phyloP scores from a whole-genome alignment of 2,329 filamentous ascomycete genomes.

The Elsinoe ampelina region DNA sequence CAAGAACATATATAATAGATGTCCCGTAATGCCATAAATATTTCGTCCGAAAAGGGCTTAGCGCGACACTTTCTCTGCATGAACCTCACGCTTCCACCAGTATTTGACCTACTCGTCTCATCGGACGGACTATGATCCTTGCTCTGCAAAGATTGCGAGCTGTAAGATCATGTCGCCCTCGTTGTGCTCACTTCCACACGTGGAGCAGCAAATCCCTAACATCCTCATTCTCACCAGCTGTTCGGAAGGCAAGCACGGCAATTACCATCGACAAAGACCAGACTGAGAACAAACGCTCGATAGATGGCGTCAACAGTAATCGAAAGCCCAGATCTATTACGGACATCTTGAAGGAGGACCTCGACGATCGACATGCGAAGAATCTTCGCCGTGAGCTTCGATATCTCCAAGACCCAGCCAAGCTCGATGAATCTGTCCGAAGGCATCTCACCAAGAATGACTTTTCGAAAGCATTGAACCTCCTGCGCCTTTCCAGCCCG shows the following conservation, averaged over 20 bases:
- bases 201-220: too few species aligned
- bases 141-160: neutral
- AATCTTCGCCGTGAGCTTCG: conserved; percentile 40
- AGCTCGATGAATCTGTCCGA: conserved; percentile 60
- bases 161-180: neutral
- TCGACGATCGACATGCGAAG: neutral
- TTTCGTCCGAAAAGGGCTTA: neutral
- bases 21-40: too few species aligned
- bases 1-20: neutral
- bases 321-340: neutral
- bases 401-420: conserved; percentile 60
- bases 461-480: conserved; percentile 55
- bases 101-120: too few species aligned
- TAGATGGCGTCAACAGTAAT: neutral
- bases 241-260: too few species aligned
- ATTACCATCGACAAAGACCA: too few species aligned
- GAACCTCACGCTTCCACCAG: too few species aligned
- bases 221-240: too few species aligned
- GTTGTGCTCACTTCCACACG: too few species aligned
- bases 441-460: conserved; percentile 50
- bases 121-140: neutral
- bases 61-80: neutral
- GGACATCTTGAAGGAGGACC: neutral
- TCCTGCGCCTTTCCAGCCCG: conserved; percentile 62
- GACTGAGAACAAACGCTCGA: too few species aligned